Base-by-base conservation (phyloP, 345 rosid genomes). In the Reutealis trisperma region DNA sequence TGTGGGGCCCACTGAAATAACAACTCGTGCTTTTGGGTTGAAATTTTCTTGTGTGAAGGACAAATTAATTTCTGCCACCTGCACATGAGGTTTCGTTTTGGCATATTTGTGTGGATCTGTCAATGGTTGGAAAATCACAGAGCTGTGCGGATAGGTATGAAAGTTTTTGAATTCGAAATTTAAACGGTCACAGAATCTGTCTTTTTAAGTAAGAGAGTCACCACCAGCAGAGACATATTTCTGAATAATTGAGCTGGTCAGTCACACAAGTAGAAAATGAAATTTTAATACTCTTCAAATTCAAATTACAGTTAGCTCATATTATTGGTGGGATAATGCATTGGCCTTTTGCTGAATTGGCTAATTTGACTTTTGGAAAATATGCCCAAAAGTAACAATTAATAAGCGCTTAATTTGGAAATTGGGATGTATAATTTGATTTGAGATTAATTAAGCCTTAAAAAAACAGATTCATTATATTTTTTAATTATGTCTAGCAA, bases 151-250 rank as follows among this genome's bases (percentile, higher is more conserved):
- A 8, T 10, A 37, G 67, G 21, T 34, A 14, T 22, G 8, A 6
- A 68, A 11, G 3, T 5, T 52, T 76, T 82, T 63, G 82, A 79
- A 79, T 85, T 85, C 76, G 82, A 85, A 85, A 62, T 82, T 77
- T 65, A 85, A 85, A 85, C 87, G 85, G 87, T 82, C 80, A 80
- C 83, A 61, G 77, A 44, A 72, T 61, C 34, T 55, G 59, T 72
- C 76, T 24, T 47, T 52, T 52, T 22, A 13, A 67, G 44, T 34
- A 30, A 30, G 24, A 59, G 63, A n/a, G 30, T 30, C 32, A 42
- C 21, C 15, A 24, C 3, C 42, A n/a, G n/a, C 44, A 62, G 21
- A 69, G 67, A 64, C 75, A 71, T 55, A 24, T 77, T 71, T 63
- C 45, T 70, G 52, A 77, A 70, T 77, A 70, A 52, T 77, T 32